Base-by-base conservation (phyloP, 192 early-diverging fungal species). In the Coemansia sp. region DNA sequence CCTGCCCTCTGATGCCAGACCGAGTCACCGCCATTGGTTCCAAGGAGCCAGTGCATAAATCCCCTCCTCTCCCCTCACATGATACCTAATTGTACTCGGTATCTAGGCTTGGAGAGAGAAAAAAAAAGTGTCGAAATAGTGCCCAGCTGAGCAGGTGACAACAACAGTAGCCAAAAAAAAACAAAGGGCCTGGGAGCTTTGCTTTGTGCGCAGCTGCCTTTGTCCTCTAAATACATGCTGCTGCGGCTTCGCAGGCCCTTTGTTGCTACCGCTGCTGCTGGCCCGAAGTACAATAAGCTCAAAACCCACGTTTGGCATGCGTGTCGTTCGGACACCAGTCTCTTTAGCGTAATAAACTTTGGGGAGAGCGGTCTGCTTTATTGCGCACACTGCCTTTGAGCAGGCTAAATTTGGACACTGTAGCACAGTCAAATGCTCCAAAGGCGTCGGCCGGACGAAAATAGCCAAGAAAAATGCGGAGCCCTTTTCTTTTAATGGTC, bases 131-230 rank as follows among this genome's bases (percentile, higher is more conserved):
- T 6, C 27, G 14, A 27, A 27, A 53, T 31, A 53, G 51, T 53
- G 51, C 27, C 51, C 49, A 53, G 46, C 46, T 10, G 46, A 49
- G 14, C 46, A 49, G 29, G 29, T 32, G 49, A 53, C 27, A 53
- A 53, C 49, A 53, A 15, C 49, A 53, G 49, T 53, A 53, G 49
- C 49, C 49, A 53, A 53, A 53, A 32, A 32, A 49, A 49, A 49
- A 53, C 24, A 27, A 32, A 12, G 27, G 15, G 49, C 10, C 49
- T 31, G 49, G 49, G 7, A 31, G 49, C 27, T 53, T 53, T 53
- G 14, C 29, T 53, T 53, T 49, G 49, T 27, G 49, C 49, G 49
- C 49, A 53, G 49, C 29, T 31, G 24, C 11, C 49, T 53, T 53
- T 53, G 49, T 53, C 49, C 27, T 51, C 47, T 17, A 47, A 53